Evolutionary conservation across 164 flowering plant species (phyloP).

Genomic region (Nymphaea thermarum): DNA sequence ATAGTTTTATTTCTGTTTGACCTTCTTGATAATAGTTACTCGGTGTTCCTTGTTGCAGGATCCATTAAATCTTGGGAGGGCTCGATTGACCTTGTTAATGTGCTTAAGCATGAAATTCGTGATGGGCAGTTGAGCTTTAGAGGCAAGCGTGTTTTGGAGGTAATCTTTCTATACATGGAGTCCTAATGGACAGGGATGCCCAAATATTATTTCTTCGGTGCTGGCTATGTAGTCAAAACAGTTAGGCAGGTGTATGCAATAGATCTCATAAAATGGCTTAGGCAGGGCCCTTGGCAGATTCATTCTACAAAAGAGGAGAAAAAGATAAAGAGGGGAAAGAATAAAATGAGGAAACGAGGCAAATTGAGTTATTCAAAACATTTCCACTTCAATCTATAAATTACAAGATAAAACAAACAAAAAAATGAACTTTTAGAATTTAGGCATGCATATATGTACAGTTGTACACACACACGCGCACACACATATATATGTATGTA

Average conservation of each 20-base stretch:
- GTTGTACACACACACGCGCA: too few relatives aligned
- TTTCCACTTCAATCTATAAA: too few relatives aligned
- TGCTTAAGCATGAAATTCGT: slow-evolving; percentile 82
- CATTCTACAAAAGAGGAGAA: too few relatives aligned
- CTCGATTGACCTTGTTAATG: slow-evolving; percentile 74
- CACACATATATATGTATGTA: too few relatives aligned
- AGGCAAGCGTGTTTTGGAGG: slow-evolving; percentile 88
- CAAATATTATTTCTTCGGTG: not conserved
- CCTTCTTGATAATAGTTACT: not conserved
- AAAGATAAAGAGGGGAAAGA: too few relatives aligned
- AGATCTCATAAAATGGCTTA: not conserved
- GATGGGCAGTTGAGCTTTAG: slow-evolving; percentile 92
- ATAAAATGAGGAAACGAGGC: too few relatives aligned
- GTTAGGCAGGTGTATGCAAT: not conserved
- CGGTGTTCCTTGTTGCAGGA: slow-evolving; percentile 29
- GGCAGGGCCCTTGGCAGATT: too few relatives aligned
- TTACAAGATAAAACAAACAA: too few relatives aligned
- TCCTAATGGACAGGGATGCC: not conserved
- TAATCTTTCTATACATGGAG: slow-evolving; percentile 13
- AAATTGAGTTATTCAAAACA: too few relatives aligned
- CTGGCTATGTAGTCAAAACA: not conserved
- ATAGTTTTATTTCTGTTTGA: not conserved
- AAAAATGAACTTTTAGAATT: too few relatives aligned
- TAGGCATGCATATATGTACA: too few relatives aligned
- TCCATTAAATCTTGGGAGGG: slow-evolving; percentile 63